These are phyloP conservation scores for Artemisia annua DNA, from an alignment of 129 eudicot species.

Conservation along the genomic window DNA sequence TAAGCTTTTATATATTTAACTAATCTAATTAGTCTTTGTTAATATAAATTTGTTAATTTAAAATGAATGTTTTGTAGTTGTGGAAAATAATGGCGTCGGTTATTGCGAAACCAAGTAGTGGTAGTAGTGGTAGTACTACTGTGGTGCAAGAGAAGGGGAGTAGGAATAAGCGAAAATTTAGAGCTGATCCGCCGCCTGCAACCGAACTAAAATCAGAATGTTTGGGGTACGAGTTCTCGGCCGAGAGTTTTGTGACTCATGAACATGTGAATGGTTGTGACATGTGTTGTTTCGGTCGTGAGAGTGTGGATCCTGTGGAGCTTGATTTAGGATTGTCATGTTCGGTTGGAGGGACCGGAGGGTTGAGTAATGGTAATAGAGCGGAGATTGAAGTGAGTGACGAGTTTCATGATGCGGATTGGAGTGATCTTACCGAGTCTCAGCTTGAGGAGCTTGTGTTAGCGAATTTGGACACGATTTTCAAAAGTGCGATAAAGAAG, in stretches of 20 bases:
- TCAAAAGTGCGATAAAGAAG: conserved; percentile 80
- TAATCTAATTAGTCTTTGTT: conserved; percentile 9
- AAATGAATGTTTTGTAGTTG: conserved; percentile 40
- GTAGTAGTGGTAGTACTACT: conserved; percentile 30
- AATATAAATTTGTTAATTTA: no score
- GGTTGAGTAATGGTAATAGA: conserved; percentile 40
- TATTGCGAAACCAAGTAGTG: conserved; percentile 62
- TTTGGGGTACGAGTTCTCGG: conserved; percentile 68
- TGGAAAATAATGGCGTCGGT: conserved; percentile 60
- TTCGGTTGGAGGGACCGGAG: conserved; percentile 43
- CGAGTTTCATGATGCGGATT: conserved; percentile 77
- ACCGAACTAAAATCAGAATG: conserved; percentile 52
- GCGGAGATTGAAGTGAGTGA: conserved; percentile 44
- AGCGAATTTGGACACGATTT: conserved; percentile 71
- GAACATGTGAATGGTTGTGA: conserved; percentile 58
- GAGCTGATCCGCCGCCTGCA: conserved; percentile 76
- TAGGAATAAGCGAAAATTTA: conserved; percentile 90
- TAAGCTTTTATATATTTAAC: not conserved
- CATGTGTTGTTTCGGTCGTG: conserved; percentile 54
- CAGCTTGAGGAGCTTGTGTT: conserved; percentile 92
- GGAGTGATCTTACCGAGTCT: conserved; percentile 86
- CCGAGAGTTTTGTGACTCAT: conserved; percentile 65
- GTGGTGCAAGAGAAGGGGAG: conserved; percentile 77
- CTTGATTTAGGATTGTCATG: conserved; percentile 84
- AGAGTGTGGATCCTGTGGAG: conserved; percentile 54